phyloP scores from a whole-genome alignment of 2,329 filamentous ascomycete species.

The Colletotrichum chrysophilum region DNA sequence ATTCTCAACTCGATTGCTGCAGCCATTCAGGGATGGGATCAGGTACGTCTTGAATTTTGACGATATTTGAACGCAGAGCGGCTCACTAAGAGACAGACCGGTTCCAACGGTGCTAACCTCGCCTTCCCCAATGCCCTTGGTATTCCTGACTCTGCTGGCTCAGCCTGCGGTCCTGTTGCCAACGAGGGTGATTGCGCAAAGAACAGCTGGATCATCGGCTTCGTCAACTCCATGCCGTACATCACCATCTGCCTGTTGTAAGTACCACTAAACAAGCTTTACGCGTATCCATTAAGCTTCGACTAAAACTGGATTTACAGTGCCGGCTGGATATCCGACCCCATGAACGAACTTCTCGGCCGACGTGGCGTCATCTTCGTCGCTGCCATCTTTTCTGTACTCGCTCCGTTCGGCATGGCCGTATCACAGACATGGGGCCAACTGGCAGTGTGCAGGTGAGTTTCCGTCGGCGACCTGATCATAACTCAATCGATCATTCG shows the following conservation, averaged over 20 bases:
- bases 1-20: conserved; percentile 58
- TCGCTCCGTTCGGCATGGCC: conserved; percentile 66
- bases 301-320: conserved; percentile 27
- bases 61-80: not conserved
- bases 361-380: conserved; percentile 70
- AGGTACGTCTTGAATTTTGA: conserved; percentile 29
- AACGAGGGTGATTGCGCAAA: conserved; percentile 41
- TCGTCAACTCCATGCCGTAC: conserved; percentile 59
- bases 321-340: conserved; percentile 67
- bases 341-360: conserved; percentile 62
- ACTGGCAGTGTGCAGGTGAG: conserved; percentile 59
- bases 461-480: not conserved
- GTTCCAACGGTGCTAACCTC: conserved; percentile 53
- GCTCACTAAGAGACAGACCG: conserved; percentile 33
- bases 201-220: conserved; percentile 66
- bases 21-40: conserved; percentile 55
- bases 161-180: conserved; percentile 34
- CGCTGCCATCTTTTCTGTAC: conserved; percentile 64
- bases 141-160: conserved; percentile 38
- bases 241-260: conserved; percentile 48
- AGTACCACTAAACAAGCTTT: conserved; percentile 12
- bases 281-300: not conserved
- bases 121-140: conserved; percentile 49
- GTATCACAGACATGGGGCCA: conserved; percentile 64
- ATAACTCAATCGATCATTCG: not conserved